These are phyloP conservation scores for Botrytis deweyae DNA, from an alignment of 2,329 filamentous ascomycete genomes.

Conservation along the genomic window DNA sequence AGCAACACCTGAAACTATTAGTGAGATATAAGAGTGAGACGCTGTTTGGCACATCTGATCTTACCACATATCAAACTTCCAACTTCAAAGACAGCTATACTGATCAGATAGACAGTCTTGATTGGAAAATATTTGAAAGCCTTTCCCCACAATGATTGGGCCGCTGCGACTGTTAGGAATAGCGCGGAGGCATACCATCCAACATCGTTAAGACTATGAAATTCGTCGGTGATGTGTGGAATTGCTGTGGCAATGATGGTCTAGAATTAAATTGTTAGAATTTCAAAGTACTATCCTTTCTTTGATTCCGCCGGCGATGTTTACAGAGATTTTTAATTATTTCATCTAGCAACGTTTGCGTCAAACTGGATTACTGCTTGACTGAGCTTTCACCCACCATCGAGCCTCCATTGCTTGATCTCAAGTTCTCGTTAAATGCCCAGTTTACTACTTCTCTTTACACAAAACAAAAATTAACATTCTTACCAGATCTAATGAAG, in stretches of 20 bases:
- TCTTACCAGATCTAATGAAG: too few relatives aligned
- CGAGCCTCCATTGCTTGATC: too few relatives aligned
- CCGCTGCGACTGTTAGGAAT: constrained; percentile 46
- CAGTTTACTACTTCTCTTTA: too few relatives aligned
- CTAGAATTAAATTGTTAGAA: too few relatives aligned
- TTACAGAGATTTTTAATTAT: too few relatives aligned
- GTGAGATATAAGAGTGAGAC: background rate
- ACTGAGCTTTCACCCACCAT: too few relatives aligned
- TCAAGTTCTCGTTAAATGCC: too few relatives aligned
- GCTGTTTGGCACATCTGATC: background rate
- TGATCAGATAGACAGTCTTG: constrained; percentile 32
- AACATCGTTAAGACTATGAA: constrained; percentile 40
- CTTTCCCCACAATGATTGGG: constrained; percentile 28
- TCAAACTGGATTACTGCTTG: too few relatives aligned
- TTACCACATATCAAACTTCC: constrained; percentile 38
- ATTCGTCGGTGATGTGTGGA: constrained; percentile 42
- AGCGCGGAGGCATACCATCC: constrained; percentile 54
- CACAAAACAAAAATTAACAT: too few relatives aligned
- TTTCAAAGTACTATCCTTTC: background rate
- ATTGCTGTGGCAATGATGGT: constrained; percentile 36
- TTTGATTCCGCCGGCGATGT: fast-evolving
- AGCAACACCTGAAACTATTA: constrained; percentile 23
- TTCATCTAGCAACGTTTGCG: too few relatives aligned
- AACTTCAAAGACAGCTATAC: constrained; percentile 39
- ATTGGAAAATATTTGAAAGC: constrained; percentile 32